Base-by-base conservation (phyloP, 768 basidiomycete genomes). In the Lactarius trivialis region DNA sequence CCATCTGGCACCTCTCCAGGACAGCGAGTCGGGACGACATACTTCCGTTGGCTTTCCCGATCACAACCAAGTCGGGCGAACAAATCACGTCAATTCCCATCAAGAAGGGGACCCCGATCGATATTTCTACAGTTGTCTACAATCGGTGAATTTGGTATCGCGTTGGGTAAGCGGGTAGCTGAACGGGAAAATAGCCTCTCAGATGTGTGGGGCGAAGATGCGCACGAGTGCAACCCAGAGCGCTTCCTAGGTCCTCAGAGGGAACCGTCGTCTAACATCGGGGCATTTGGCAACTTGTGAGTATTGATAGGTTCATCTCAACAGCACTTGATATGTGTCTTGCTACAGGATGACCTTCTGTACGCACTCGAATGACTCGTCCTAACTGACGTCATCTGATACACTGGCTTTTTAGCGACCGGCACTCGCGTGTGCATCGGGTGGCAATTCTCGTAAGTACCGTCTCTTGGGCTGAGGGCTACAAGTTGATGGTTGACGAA, bases 201-300 rank as follows among this genome's bases (percentile, higher is more conserved):
- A 12, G 48, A 39, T 17, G 34, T 57, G 17, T 62, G 61, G 61
- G 61, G 61, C n/a, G 28, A 26, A 17, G 55, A 62, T 36, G 61
- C 61, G 12, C 5, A 62, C 34, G 32, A 41, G 19, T 60, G 60
- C 53, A 37, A 45, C 6, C 60, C 60, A 39, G 53, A 55, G 6
- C 60, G 60, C 4, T 60, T 60, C 53, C 53, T 60, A 14, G 48
- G 55, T 26, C 28, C 53, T 2, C 39, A 48, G 26, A 54, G 43
- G 21, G 43, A 12, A 30, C 34, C 30, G 30, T 53, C 43, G 28
- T 54, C 60, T 7, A 54, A 39, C 14, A 17, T 60, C 1, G 60
- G 60, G 19, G 30, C 55, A 3, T 55, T 54, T 19, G 41, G 51
- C 17, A 60, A 55, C 24, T 32, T 48, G 60, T 60, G 39, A 54